phyloP scores from a whole-genome alignment of 2,329 filamentous ascomycete species.

The Kalmusia sp. region DNA sequence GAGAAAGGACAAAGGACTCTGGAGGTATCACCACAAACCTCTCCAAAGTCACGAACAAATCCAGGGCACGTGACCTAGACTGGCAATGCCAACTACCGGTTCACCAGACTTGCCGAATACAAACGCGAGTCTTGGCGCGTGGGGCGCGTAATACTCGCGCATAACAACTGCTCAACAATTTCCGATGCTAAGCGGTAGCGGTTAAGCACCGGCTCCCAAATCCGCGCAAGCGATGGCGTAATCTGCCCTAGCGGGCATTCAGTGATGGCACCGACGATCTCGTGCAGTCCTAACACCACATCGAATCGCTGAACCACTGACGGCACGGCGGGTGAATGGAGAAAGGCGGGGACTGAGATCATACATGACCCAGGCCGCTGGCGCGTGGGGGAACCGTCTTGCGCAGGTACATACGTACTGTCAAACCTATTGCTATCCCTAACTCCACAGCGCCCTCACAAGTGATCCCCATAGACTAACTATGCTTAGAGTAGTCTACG shows the following conservation, averaged over 20 bases:
- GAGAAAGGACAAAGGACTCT: no score
- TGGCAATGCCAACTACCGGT: background rate
- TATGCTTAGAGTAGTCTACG: background rate
- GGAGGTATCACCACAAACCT: background rate
- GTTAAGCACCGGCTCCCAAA: background rate
- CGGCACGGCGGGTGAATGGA: conserved; percentile 9
- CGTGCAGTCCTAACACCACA: conserved; percentile 1
- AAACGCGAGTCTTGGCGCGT: conserved; percentile 4
- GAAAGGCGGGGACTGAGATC: background rate
- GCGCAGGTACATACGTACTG: conserved; percentile 3
- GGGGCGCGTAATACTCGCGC: background rate
- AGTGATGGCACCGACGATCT: conserved; percentile 4
- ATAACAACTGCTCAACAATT: background rate
- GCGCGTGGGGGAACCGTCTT: background rate
- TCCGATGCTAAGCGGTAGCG: conserved; percentile 1
- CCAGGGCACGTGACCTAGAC: background rate
- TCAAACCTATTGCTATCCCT: conserved; percentile 3
- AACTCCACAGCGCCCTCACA: background rate
- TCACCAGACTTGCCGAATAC: conserved; percentile 1
- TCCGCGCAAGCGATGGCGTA: conserved; percentile 4
- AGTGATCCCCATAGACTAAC: background rate
- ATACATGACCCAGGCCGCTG: background rate
- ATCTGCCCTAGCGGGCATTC: background rate
- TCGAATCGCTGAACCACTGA: background rate
- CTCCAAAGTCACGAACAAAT: background rate